Percentiles rank a stretch among this genome's conserved stretches.
Evolutionary conservation across 2,329 filamentous ascomycete genomes (phyloP).

Genomic region (Epichloe gansuensis): DNA sequence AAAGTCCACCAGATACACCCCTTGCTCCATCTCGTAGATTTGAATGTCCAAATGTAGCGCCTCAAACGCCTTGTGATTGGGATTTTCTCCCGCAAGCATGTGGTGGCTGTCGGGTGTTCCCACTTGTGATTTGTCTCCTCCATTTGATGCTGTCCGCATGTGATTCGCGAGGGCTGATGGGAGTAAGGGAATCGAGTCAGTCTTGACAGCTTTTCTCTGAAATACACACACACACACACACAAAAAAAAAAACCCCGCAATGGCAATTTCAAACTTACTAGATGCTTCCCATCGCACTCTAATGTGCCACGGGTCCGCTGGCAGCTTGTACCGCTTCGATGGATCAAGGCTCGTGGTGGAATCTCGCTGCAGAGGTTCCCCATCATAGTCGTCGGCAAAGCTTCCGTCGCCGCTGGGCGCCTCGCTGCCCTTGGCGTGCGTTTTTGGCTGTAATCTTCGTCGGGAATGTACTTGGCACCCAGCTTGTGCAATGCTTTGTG

Average conservation of each 20-base stretch:
- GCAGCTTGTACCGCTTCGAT: conserved; percentile 62
- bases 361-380: conserved; percentile 21
- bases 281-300: conserved; percentile 79
- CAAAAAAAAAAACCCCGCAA: background rate
- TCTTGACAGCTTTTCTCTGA: background rate
- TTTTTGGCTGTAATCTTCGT: conserved; percentile 43
- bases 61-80: conserved; percentile 50
- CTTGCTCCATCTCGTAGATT: conserved; percentile 84
- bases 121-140: conserved; percentile 8
- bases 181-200: background rate
- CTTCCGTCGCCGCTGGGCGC: conserved; percentile 26
- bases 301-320: conserved; percentile 91
- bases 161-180: conserved; percentile 7
- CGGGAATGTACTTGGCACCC: conserved; percentile 74
- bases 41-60: conserved; percentile 94
- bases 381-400: conserved; percentile 27
- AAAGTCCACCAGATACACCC: conserved; percentile 94
- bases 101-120: conserved; percentile 26
- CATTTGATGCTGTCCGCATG: conserved; percentile 1
- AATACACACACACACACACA: too few species aligned
- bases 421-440: conserved; percentile 30
- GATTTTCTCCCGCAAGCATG: conserved; percentile 26
- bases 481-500: conserved; percentile 84
- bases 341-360: conserved; percentile 36
- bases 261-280: conserved; percentile 42